Evolutionary conservation across 352 stramenopile species (phyloP), one percentile per base, ranked within the genome.

Genomic region (Pythium apleroticum): DNA sequence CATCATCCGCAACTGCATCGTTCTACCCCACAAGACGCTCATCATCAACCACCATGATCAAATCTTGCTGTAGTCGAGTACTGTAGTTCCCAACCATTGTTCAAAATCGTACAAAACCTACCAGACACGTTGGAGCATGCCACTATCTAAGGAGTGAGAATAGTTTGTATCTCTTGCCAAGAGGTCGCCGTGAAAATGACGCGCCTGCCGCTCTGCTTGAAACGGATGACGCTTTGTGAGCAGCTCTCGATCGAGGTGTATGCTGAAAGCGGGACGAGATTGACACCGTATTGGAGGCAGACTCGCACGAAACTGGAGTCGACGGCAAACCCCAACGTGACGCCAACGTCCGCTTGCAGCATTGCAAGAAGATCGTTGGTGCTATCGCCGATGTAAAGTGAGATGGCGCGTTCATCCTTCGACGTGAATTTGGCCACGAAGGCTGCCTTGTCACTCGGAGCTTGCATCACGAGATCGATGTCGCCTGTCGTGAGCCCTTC

Each of bases 1-100:
- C 27, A 93, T 95, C 71, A 93, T 96, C 60, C 88, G 88, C 58
- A 96, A 96, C 71, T 96, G 88, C 53, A 89, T 96, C 63, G 88
- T 96, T 28, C 72, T 96, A 19, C 86, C 86, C 24, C 85, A 94
- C 76, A 96, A 96, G 72, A 91, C 84, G 17, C 82, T 96, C 24
- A 88, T 85, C 56, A 79, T 88, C 69, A 96, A 86, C 75, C 95
- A 93, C 66, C 86, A 96, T 69, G 88, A 95, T 72, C 84, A 96
- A 71, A 95, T 96, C 65, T 74, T 96, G 60, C 79, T 95, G 74
- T 96, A 85, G 80, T 48, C n/a, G 19, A 22, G 7, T 45, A n/a
- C n/a, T 35, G 30, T 10, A 35, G 30, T n/a, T n/a, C n/a, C n/a
- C n/a, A 35, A 35, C 30, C 30, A 35, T 35, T 35, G 30, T 11